Evolutionary conservation across 164 flowering plant genomes (phyloP), one percentile per base, ranked within the genome.

Genomic region (Houttuynia cordata): DNA sequence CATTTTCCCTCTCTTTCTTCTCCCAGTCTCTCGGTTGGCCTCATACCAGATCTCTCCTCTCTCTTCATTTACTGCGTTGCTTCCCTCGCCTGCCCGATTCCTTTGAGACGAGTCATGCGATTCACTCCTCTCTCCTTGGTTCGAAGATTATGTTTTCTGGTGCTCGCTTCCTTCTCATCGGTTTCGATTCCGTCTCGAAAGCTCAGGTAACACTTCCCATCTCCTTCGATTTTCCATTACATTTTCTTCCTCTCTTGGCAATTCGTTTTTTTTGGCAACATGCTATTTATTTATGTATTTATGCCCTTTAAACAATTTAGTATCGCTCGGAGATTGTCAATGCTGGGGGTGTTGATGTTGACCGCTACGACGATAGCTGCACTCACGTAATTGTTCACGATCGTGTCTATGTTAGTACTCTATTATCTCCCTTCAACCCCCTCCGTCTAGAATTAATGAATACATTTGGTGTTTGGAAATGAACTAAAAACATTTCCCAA

Each of bases 371-470:
- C 58, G 76, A 75, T 22, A 73, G 64, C 59, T 87, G 88, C 60
- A 84, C 85, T 50, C 96, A 90, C 59, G 85, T 93, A 1, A 82
- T 90, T 58, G 95, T 93, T 1, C 86, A 82, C 66, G 79, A 72
- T 59, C 64, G 82, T 71, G 76, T 77, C 64, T 78, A 41, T 41
- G 45, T 41, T 9, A 41, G 45, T 41, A 8, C 45, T 41, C 13
- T n/a, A n/a, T n/a, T n/a, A n/a, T n/a, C 10, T 13, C 13, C 45
- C 13, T 13, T 41, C 13, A 41, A 8, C n/a, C 13, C 10, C 45
- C 45, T 41, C n/a, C n/a, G 45, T 2, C 45, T 41, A 13, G 45
- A 41, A 13, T 41, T 9, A 13, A 41, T 41, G 45, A 41, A 13
- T 41, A 13, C 45, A 8, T 13, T 41, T 41, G 45, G 6, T 40